A percentile compares a stretch with the other conserved stretches of the same genome.
These are phyloP conservation scores for Alternaria angustiovoidea DNA, from an alignment of 2,329 filamentous ascomycete species.

Conservation along the genomic window DNA sequence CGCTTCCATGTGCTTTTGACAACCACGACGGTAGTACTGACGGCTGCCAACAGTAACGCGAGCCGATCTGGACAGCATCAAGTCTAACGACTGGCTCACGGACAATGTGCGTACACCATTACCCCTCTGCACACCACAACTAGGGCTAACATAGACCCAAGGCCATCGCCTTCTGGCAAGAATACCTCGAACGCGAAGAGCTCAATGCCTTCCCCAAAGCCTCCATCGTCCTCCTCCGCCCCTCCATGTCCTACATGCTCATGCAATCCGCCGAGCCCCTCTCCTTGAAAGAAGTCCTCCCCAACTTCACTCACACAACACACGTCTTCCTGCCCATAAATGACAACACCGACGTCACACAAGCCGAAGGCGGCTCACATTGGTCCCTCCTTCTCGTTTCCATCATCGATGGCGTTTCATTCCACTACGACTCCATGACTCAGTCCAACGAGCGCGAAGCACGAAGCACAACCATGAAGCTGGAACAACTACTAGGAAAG, in stretches of 20 bases:
- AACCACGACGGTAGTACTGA: constrained; percentile 16
- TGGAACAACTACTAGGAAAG: constrained; percentile 72
- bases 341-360: constrained; percentile 80
- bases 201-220: constrained; percentile 81
- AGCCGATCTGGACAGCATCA: constrained; percentile 87
- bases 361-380: constrained; percentile 88
- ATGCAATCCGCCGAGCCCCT: constrained; percentile 72
- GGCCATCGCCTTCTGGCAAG: constrained; percentile 98
- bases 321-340: constrained; percentile 98
- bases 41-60: constrained; percentile 71
- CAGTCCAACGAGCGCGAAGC: constrained; percentile 80
- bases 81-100: constrained; percentile 87
- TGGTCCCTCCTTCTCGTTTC: constrained; percentile 94
- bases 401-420: constrained; percentile 86
- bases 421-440: constrained; percentile 92
- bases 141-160: constrained; percentile 47
- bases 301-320: constrained; percentile 80
- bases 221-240: constrained; percentile 87
- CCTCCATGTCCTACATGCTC: constrained; percentile 91
- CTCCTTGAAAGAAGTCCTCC: constrained; percentile 72
- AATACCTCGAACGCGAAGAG: constrained; percentile 91
- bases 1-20: constrained; percentile 4
- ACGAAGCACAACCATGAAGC: constrained; percentile 70
- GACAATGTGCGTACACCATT: constrained; percentile 74
- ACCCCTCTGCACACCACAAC: background rate